Conservation (phyloP, 1,284 basidiomycete genomes). For the Cryptococcus amylolentus region DNA sequence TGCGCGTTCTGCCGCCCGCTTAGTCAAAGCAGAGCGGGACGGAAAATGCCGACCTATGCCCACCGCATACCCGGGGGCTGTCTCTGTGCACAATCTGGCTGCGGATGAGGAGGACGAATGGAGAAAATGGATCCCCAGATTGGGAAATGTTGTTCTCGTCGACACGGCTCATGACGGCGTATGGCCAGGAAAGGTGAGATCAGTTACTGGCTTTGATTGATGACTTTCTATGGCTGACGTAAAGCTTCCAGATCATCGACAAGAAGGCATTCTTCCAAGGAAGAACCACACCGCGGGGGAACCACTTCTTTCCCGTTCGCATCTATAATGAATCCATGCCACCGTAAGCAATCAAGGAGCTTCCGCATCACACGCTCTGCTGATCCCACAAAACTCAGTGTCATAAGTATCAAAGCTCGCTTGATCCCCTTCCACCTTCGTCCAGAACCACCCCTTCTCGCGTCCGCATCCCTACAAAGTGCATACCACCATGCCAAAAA, state of each 20-base stretch:
- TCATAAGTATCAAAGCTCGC: slow-evolving; percentile 42
- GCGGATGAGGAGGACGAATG: slow-evolving; percentile 36
- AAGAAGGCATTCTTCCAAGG: slow-evolving; percentile 42
- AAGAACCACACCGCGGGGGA: slow-evolving; percentile 37
- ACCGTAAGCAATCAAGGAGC: slow-evolving; percentile 25
- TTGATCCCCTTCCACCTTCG: slow-evolving; percentile 37
- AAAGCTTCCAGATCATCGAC: slow-evolving; percentile 37
- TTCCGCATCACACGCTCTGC: slow-evolving; percentile 5
- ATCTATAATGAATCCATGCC: slow-evolving; percentile 34
- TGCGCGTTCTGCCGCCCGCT: no score
- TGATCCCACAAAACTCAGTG: slow-evolving; percentile 26
- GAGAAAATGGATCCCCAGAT: slow-evolving; percentile 38
- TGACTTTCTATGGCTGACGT: not conserved
- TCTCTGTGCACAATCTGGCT: slow-evolving; percentile 21
- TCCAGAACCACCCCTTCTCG: slow-evolving; percentile 35
- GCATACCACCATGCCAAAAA: slow-evolving; percentile 42
- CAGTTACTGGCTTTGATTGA: not conserved
- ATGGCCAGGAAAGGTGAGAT: slow-evolving; percentile 42
- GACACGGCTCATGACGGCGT: slow-evolving; percentile 27
- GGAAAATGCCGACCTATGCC: slow-evolving; percentile 23
- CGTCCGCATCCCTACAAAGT: slow-evolving; percentile 28
- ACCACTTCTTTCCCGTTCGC: slow-evolving; percentile 43
- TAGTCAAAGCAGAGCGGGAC: slow-evolving; percentile 6
- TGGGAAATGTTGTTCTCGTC: slow-evolving; percentile 37
- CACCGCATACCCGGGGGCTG: slow-evolving; percentile 30